These are phyloP conservation scores for Tremellales sp. DNA, from an alignment of 1,284 basidiomycete genomes.

Conservation along the genomic window DNA sequence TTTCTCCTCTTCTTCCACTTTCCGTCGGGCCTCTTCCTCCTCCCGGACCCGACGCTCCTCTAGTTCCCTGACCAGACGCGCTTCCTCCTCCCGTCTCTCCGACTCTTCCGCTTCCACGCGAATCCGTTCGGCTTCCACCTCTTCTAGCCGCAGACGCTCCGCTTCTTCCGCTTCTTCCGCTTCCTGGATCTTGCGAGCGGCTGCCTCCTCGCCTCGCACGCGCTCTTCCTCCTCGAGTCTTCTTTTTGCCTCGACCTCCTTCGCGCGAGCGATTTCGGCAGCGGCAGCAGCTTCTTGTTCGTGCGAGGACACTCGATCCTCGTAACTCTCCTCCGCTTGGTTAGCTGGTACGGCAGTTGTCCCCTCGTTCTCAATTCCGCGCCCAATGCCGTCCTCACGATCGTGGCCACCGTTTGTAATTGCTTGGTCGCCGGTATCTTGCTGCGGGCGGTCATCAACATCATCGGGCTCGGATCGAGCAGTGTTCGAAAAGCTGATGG, in stretches of 20 bases:
- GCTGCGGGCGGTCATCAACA: no score
- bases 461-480: no score
- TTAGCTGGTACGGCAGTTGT: no score
- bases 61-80: constrained; percentile 7
- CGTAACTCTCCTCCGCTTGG: background rate
- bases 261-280: background rate
- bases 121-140: constrained; percentile 11
- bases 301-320: no score
- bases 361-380: background rate
- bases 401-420: constrained; percentile 5
- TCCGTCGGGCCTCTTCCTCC: constrained; percentile 5
- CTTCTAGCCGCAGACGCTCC: constrained; percentile 6
- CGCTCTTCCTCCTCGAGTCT: constrained; percentile 2
- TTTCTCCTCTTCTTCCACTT: constrained; percentile 12
- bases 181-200: no score
- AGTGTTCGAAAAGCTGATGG: no score
- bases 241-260: background rate
- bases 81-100: constrained; percentile 9
- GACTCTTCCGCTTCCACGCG: constrained; percentile 8
- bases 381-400: constrained; percentile 4
- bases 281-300: no score
- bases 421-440: constrained; percentile 3
- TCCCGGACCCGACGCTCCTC: constrained; percentile 10
- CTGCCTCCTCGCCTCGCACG: no score
- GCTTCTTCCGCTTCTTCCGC: constrained; percentile 7